These are phyloP conservation scores for Phyllosticta paracitricarpa DNA, from an alignment of 2,329 filamentous ascomycete genomes.

Conservation along the genomic window DNA sequence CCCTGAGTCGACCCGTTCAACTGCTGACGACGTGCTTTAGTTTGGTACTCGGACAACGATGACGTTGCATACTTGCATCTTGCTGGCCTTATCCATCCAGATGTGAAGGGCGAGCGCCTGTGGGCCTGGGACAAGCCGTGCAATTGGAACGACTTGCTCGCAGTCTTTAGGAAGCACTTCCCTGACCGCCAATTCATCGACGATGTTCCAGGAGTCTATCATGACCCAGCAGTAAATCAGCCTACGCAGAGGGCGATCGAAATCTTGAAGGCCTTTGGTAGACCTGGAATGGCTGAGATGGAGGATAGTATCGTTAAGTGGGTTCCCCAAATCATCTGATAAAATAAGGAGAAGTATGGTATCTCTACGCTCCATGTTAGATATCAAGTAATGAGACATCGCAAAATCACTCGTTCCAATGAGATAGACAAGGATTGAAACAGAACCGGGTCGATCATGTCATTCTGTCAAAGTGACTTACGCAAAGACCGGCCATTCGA, in stretches of 20 bases:
- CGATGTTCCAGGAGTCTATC: constrained; percentile 1
- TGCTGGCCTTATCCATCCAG: constrained; percentile 4
- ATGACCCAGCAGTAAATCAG: constrained; percentile 11
- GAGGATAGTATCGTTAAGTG: constrained; percentile 1
- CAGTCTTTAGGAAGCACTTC: constrained; percentile 9
- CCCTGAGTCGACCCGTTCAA: neutral
- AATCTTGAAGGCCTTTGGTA: constrained; percentile 12
- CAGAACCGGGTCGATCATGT: too few relatives aligned
- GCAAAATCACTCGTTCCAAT: too few relatives aligned
- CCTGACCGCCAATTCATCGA: neutral
- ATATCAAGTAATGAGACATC: too few relatives aligned
- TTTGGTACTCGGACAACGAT: neutral
- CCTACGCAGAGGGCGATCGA: constrained; percentile 1
- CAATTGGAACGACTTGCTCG: constrained; percentile 10
- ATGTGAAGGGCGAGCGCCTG: constrained; percentile 9
- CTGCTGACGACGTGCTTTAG: neutral
- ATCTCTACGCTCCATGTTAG: too few relatives aligned
- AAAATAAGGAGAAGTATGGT: neutral
- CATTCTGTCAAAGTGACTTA: neutral
- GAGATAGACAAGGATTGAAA: too few relatives aligned
- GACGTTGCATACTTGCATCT: neutral
- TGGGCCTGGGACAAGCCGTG: constrained; percentile 11
- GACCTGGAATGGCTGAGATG: constrained; percentile 11
- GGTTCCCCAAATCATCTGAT: neutral
- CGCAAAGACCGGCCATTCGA: neutral